phyloP scores from a whole-genome alignment of 1,284 basidiomycete genomes.

The Irpex rosettiformis region DNA sequence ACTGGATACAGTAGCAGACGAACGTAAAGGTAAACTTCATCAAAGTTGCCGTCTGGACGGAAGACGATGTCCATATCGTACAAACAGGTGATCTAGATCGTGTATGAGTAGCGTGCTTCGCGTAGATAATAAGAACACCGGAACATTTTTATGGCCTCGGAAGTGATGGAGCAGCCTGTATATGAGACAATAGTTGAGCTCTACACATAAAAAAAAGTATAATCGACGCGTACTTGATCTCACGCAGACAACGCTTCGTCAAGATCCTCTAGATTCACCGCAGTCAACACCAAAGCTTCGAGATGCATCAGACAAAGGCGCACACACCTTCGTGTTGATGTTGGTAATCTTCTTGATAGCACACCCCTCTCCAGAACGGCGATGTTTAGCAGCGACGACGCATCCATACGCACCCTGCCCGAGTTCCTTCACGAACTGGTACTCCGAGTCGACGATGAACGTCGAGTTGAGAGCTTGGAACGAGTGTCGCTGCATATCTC shows the following conservation, averaged over 20 bases:
- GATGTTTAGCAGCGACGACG: constrained; percentile 84
- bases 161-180: constrained; percentile 88
- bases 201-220: not conserved
- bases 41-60: constrained; percentile 84
- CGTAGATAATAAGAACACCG: constrained; percentile 1
- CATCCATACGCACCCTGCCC: constrained; percentile 94
- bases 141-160: constrained; percentile 93
- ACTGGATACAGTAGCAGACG: constrained; percentile 24
- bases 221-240: constrained; percentile 69
- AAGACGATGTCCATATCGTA: constrained; percentile 98
- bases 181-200: constrained; percentile 11
- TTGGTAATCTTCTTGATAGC: constrained; percentile 98
- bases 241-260: constrained; percentile 91
- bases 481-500: constrained; percentile 56
- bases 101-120: constrained; percentile 14
- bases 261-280: constrained; percentile 76
- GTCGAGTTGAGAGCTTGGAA: constrained; percentile 80
- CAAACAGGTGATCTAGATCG: constrained; percentile 75
- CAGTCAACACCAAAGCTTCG: not conserved
- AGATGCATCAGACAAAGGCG: not conserved
- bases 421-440: constrained; percentile 92
- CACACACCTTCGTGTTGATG: constrained; percentile 85
- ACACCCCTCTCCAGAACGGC: constrained; percentile 82
- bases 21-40: constrained; percentile 94
- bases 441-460: constrained; percentile 88